A percentile compares a stretch with the other conserved stretches of the same genome.
Conservation (phyloP, 768 basidiomycete genomes). For the Xanthoconium stramineum region DNA sequence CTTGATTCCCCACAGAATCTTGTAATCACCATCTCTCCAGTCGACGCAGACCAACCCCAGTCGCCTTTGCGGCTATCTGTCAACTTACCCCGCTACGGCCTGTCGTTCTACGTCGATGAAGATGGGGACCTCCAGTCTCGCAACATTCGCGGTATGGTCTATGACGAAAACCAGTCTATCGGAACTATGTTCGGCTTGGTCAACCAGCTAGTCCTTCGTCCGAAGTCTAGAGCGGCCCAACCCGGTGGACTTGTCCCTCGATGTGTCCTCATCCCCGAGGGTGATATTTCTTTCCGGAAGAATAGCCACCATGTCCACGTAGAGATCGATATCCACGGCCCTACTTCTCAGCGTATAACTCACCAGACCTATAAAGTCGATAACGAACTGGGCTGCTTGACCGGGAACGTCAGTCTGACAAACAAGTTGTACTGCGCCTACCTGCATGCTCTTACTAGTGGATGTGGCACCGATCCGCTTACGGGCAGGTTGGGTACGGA, state of each 20-base stretch:
- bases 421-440: slow-evolving; percentile 37
- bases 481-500: slow-evolving; percentile 42
- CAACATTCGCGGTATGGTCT: slow-evolving; percentile 41
- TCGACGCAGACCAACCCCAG: not conserved
- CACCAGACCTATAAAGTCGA: slow-evolving; percentile 34
- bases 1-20: slow-evolving; percentile 25
- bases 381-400: slow-evolving; percentile 28
- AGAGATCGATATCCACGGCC: slow-evolving; percentile 6
- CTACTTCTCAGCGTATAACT: slow-evolving; percentile 4
- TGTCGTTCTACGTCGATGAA: slow-evolving; percentile 39
- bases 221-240: not conserved
- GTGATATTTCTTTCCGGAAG: slow-evolving; percentile 21
- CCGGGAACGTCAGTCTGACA: slow-evolving; percentile 24
- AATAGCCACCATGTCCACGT: slow-evolving; percentile 16
- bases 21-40: slow-evolving; percentile 13
- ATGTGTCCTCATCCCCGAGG: slow-evolving; percentile 40
- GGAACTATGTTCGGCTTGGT: slow-evolving; percentile 45
- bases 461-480: slow-evolving; percentile 40
- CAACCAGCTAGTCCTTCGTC: slow-evolving; percentile 39
- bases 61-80: slow-evolving; percentile 21
- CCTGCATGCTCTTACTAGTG: slow-evolving; percentile 44
- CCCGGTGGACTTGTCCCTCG: slow-evolving; percentile 11
- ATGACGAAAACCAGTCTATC: slow-evolving; percentile 39
- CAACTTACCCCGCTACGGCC: slow-evolving; percentile 38
- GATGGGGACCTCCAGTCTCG: slow-evolving; percentile 36